Evolutionary conservation across 2,329 filamentous ascomycete species (phyloP), one percentile per base, ranked within the genome.

Genomic region (Alternaria sp.): DNA sequence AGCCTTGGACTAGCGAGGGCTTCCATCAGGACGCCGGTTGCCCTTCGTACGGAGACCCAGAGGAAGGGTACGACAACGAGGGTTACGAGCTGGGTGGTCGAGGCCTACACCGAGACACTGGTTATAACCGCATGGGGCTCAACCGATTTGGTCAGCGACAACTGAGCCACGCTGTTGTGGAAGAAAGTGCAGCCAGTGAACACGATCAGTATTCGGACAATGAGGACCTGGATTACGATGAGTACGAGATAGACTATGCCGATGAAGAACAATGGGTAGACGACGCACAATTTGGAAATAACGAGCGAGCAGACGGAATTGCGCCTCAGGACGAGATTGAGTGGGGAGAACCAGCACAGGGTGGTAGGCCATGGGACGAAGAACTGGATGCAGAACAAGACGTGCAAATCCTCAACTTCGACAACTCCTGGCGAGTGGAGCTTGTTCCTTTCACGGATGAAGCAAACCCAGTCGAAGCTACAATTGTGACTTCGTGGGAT

Each of bases 71-170:
- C 38, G 63, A 67, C 20, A 40, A 44, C 18, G 58, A 67, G 8
- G 63, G 63, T 5, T 65, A 54, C 27, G 60, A 64, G 38, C 25
- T 30, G 18, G 54, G n/a, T 7, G 10, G 10, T 12, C 38, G 57
- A 9, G 60, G 58, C 4, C 22, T 67, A 5, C 62, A 67, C 46
- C 20, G 50, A 2, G 53, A 66, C 12, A 56, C 56, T 9, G 63
- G 60, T 3, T 48, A 49, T 28, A 41, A 58, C 32, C 41, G 59
- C 5, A 20, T 36, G 14, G 62, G 62, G 9, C 10, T 30, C 11
- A 32, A 65, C 54, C 55, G 49, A 28, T 20, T 32, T 34, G 45
- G 45, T n/a, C 45, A 34, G 28, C 2, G 5, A 49, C n/a, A 49
- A 10, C 3, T 49, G 18, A 49, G 45, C 6, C 28, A 49, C 18